These are phyloP conservation scores for Toxicodendron radicans DNA, from an alignment of 345 rosid genomes.

Conservation along the genomic window DNA sequence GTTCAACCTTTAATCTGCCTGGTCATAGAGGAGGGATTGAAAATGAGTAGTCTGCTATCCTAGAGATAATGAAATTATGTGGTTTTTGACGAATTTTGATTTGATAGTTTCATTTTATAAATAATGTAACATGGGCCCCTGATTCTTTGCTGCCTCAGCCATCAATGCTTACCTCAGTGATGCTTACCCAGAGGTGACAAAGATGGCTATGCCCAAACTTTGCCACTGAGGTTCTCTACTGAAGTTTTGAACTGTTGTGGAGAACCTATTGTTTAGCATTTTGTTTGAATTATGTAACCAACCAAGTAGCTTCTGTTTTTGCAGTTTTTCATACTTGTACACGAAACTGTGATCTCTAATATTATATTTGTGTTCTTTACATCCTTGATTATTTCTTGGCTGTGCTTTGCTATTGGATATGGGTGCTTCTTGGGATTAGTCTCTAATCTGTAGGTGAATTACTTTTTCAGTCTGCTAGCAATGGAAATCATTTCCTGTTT, in stretches of 20 bases:
- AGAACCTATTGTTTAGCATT: background rate
- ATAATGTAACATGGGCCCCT: background rate
- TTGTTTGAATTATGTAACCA: background rate
- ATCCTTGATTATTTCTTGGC: conserved; percentile 8
- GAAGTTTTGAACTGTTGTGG: background rate
- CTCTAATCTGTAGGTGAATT: background rate
- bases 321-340: background rate
- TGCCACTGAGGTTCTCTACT: background rate
- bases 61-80: background rate
- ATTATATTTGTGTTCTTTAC: background rate
- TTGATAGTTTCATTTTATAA: background rate
- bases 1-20: background rate
- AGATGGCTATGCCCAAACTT: background rate
- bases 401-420: background rate
- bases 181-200: background rate
- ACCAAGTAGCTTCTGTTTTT: conserved; percentile 5
- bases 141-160: background rate
- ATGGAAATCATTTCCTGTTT: conserved; percentile 7
- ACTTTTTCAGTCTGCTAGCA: background rate
- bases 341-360: too few species aligned
- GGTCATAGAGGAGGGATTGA: background rate
- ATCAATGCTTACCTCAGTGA: background rate
- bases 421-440: conserved; percentile 5
- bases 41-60: background rate
- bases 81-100: background rate